Evolutionary conservation across 495 filamentous ascomycete species (phyloP).

Genomic region (Xylaria scruposa): DNA sequence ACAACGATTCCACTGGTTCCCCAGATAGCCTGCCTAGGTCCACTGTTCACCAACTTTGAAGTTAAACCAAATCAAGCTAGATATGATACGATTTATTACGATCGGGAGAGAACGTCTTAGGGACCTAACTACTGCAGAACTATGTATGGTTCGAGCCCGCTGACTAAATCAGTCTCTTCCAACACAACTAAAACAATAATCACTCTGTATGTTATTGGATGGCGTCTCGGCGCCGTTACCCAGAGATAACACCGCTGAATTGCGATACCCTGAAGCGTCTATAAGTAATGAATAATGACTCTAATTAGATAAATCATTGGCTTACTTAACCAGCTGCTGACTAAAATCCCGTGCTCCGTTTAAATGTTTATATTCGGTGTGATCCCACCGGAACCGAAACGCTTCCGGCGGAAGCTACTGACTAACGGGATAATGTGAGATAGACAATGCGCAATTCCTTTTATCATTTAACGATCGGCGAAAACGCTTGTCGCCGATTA

Average conservation of each 20-base stretch:
- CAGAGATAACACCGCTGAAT: too few species aligned
- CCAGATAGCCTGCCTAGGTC: too few species aligned
- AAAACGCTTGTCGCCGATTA: not conserved
- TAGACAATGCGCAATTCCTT: not conserved
- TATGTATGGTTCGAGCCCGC: too few species aligned
- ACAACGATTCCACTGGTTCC: not conserved
- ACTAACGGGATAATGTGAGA: not conserved
- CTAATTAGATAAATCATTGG: not conserved
- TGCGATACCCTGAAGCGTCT: not conserved
- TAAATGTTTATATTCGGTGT: not conserved
- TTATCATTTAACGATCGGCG: not conserved
- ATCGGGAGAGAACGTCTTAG: too few species aligned
- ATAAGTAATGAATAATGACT: not conserved
- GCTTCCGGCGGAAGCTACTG: not conserved
- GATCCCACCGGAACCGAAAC: not conserved
- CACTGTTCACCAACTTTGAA: too few species aligned
- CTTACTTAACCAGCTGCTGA: not conserved
- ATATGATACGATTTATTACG: too few species aligned
- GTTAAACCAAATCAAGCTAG: too few species aligned
- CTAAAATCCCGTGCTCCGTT: not conserved
- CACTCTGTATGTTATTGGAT: too few species aligned
- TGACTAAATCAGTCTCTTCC: too few species aligned
- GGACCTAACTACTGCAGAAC: too few species aligned
- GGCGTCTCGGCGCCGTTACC: too few species aligned
- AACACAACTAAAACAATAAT: too few species aligned